Evolutionary conservation across 495 filamentous ascomycete genomes (phyloP).

Genomic region (Cercophora samala): DNA sequence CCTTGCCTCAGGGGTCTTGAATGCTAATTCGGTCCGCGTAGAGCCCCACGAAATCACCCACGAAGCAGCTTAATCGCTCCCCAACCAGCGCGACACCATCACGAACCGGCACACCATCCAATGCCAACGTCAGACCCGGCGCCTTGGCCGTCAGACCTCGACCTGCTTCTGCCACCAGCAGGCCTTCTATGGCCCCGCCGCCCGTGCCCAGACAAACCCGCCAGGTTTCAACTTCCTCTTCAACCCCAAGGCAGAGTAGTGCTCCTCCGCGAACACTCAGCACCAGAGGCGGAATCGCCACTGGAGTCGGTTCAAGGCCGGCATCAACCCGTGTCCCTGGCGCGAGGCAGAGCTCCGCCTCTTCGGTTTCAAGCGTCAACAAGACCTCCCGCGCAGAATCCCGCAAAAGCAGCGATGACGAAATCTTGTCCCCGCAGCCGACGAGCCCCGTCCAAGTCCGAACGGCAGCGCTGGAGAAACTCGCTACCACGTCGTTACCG

Average conservation of each 20-base stretch:
- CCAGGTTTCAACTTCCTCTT: constrained; percentile 33
- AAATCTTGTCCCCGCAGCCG: constrained; percentile 43
- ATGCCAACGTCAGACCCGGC: constrained; percentile 35
- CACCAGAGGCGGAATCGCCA: constrained; percentile 33
- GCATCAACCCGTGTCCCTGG: constrained; percentile 8
- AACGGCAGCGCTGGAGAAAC: constrained; percentile 45
- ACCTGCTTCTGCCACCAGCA: constrained; percentile 39
- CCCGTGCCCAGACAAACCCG: constrained; percentile 36
- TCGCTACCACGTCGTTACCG: constrained; percentile 35
- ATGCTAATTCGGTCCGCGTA: constrained; percentile 26
- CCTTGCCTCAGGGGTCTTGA: not conserved
- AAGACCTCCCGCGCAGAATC: constrained; percentile 33
- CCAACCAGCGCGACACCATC: constrained; percentile 56
- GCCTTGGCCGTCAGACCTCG: constrained; percentile 50
- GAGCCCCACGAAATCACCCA: constrained; percentile 78
- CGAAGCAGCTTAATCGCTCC: constrained; percentile 64
- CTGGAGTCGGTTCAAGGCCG: constrained; percentile 36
- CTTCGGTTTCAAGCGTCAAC: constrained; percentile 39
- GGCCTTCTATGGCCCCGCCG: constrained; percentile 69
- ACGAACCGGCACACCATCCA: constrained; percentile 59
- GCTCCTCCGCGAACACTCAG: constrained; percentile 36
- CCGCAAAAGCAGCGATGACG: constrained; percentile 37
- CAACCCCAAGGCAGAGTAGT: constrained; percentile 29
- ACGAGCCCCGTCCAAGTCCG: constrained; percentile 45
- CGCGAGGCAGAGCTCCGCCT: constrained; percentile 42